A percentile compares a stretch with the other conserved stretches of the same genome.
Conservation (phyloP, 225 moss, liverwort and hornwort genomes). For the Straminergon stramineum region DNA sequence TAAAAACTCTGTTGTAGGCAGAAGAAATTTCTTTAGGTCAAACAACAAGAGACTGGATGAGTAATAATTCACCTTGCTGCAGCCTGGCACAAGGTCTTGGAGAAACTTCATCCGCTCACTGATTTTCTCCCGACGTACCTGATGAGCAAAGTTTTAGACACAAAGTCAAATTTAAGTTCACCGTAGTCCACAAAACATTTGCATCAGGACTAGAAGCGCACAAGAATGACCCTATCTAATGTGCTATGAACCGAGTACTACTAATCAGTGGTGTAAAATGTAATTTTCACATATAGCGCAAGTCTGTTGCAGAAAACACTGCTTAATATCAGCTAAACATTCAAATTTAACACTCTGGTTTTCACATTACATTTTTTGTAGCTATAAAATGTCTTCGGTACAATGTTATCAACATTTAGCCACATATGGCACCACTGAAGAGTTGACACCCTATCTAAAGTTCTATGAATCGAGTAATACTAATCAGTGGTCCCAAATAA, state of each 20-base stretch:
- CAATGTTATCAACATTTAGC: background rate
- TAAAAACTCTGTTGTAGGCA: background rate
- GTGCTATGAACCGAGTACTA: background rate
- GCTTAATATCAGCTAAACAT: background rate
- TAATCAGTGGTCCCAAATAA: background rate
- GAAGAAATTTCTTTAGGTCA: background rate
- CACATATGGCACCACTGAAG: background rate
- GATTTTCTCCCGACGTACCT: constrained; percentile 95
- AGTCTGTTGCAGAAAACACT: background rate
- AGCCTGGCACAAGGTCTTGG: constrained; percentile 93
- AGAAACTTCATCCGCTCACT: constrained; percentile 97
- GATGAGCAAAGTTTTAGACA: background rate
- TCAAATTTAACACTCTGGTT: too few species aligned
- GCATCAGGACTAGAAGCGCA: background rate
- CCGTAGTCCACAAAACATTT: background rate
- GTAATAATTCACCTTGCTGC: constrained; percentile 55
- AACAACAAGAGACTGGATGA: background rate
- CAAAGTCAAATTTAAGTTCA: background rate
- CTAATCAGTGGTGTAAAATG: background rate
- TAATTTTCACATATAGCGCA: background rate
- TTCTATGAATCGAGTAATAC: background rate
- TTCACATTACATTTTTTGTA: background rate
- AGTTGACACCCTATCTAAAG: background rate
- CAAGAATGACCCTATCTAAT: background rate
- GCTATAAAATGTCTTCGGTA: background rate